Evolutionary conservation across 23 red algal genomes (phyloP).

Genomic region (Cyanidiococcus yangmingshanensis): DNA sequence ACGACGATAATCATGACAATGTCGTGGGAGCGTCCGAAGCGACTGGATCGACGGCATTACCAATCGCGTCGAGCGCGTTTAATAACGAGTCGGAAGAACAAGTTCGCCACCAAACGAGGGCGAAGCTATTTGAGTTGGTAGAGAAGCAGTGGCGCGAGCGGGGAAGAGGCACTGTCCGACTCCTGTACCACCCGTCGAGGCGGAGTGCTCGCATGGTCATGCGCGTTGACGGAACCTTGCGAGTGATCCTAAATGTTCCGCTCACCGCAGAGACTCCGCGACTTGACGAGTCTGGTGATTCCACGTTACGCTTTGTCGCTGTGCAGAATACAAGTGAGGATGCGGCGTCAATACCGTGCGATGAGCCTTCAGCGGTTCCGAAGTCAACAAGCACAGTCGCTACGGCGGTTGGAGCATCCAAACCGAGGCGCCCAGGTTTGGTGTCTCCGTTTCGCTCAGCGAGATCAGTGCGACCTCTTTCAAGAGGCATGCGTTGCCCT

Average conservation of each 20-base stretch:
- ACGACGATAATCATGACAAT: slow-evolving; percentile 6
- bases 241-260: slow-evolving; percentile 65
- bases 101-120: slow-evolving; percentile 29
- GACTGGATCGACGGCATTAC: neutral
- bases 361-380: too few relatives aligned
- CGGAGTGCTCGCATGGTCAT: slow-evolving; percentile 60
- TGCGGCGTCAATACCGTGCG: too few relatives aligned
- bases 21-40: neutral
- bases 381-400: too few relatives aligned
- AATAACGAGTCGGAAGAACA: slow-evolving; percentile 57
- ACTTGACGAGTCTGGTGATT: neutral
- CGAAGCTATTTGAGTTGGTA: slow-evolving; percentile 63
- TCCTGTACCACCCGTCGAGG: slow-evolving; percentile 36
- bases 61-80: neutral
- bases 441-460: neutral
- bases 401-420: too few relatives aligned
- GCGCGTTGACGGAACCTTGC: slow-evolving; percentile 71
- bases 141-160: slow-evolving; percentile 59
- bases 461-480: neutral
- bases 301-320: neutral
- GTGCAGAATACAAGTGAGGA: neutral
- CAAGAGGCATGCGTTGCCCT: neutral
- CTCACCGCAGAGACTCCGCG: slow-evolving; percentile 19
- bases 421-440: neutral
- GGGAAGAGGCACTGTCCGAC: slow-evolving; percentile 52